Evolutionary conservation across 2,329 filamentous ascomycete species (phyloP).

Genomic region (Paecilomyces fulvus): DNA sequence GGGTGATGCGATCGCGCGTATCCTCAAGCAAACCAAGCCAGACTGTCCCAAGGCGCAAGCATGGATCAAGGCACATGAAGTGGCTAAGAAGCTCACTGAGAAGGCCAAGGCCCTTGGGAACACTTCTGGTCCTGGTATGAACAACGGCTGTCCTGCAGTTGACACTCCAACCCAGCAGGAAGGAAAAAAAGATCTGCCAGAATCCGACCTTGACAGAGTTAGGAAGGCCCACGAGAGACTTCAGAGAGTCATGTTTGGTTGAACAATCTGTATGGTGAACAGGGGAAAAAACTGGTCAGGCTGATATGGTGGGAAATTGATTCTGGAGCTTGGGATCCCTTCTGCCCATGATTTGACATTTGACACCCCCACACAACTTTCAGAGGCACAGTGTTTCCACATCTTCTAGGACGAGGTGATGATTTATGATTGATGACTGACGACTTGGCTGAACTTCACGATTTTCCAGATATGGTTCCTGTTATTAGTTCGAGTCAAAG

Average conservation of each 20-base stretch:
- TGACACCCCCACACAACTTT: not conserved
- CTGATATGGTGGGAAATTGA: not conserved
- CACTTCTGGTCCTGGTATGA: not conserved
- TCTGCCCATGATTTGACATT: not conserved
- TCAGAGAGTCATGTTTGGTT: constrained; percentile 6
- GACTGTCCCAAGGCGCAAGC: constrained; percentile 11
- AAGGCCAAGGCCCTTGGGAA: constrained; percentile 2
- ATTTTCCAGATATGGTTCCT: not conserved
- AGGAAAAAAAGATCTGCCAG: not conserved
- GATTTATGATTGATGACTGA: not conserved
- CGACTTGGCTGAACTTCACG: not conserved
- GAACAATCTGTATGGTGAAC: not conserved
- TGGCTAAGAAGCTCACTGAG: constrained; percentile 3
- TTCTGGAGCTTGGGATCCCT: not conserved
- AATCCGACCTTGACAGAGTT: constrained; percentile 2
- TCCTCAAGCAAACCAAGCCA: constrained; percentile 11
- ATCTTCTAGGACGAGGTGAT: not conserved
- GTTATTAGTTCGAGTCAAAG: not conserved
- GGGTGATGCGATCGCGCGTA: constrained; percentile 9
- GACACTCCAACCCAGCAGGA: not conserved
- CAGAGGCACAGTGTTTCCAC: not conserved
- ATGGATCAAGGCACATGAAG: constrained; percentile 12
- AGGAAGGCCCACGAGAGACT: constrained; percentile 10
- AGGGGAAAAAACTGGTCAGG: not conserved
- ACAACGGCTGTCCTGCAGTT: not conserved